These are phyloP conservation scores for Chlorella sp. DNA, from an alignment of 139 green algal genomes.

Conservation along the genomic window DNA sequence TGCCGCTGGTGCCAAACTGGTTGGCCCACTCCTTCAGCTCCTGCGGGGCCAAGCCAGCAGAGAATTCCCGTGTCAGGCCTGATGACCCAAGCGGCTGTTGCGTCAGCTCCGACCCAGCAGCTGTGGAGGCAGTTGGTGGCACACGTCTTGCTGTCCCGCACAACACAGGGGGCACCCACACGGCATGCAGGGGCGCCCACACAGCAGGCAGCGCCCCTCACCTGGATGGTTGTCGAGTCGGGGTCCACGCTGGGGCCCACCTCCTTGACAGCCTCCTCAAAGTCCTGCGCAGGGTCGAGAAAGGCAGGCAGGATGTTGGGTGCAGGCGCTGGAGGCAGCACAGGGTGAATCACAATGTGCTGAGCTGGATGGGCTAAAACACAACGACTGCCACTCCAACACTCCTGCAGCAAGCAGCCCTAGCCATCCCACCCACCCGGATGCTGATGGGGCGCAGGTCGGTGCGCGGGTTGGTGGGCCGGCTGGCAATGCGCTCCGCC, in stretches of 20 bases:
- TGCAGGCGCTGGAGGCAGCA: background rate
- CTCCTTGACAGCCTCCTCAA: slow-evolving; percentile 41
- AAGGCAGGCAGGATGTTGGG: background rate
- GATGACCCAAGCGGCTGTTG: background rate
- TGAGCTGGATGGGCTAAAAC: background rate
- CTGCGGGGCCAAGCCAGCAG: background rate
- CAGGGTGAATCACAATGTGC: background rate
- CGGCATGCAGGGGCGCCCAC: no score
- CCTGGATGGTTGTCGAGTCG: slow-evolving; percentile 29
- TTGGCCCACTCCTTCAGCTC: slow-evolving; percentile 51
- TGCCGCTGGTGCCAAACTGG: slow-evolving; percentile 38
- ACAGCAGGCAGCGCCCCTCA: background rate
- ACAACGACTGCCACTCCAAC: background rate
- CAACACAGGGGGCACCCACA: no score
- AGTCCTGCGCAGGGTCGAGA: slow-evolving; percentile 32
- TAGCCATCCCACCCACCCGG: background rate
- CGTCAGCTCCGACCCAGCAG: background rate
- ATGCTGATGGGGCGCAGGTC: slow-evolving; percentile 32
- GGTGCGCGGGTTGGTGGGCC: background rate
- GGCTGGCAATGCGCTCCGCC: slow-evolving; percentile 4
- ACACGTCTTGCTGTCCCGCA: no score
- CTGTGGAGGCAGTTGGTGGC: no score
- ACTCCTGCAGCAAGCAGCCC: background rate
- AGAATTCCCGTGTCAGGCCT: no score
- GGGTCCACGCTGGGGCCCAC: slow-evolving; percentile 40